These are phyloP conservation scores for Melampsora americana DNA, from an alignment of 1,284 basidiomycete species.

Conservation along the genomic window DNA sequence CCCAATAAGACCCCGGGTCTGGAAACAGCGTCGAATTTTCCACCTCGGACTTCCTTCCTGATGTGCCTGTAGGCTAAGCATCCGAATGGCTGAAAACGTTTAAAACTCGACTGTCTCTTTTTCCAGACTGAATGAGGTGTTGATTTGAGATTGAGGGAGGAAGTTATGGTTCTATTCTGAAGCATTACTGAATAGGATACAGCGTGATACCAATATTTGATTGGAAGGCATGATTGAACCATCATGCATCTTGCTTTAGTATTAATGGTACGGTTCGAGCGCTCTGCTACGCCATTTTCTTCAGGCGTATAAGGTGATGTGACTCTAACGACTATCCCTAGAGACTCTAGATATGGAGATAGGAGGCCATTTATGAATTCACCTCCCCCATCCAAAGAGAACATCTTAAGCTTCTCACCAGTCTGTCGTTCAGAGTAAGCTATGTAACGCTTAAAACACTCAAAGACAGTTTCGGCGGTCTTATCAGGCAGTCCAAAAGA, in stretches of 20 bases:
- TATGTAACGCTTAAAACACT: too few species aligned
- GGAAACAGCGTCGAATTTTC: neutral
- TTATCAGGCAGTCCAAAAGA: neutral
- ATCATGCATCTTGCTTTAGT: neutral
- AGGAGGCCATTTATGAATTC: too few species aligned
- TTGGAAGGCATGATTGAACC: neutral
- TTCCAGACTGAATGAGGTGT: neutral
- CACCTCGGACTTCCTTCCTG: neutral
- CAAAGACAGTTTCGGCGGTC: neutral
- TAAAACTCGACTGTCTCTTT: neutral
- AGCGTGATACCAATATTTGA: neutral
- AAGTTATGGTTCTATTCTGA: neutral
- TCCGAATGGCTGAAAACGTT: neutral
- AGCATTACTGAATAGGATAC: neutral
- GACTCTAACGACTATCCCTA: neutral
- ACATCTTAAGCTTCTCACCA: neutral
- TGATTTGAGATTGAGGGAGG: neutral
- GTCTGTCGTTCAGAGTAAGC: neutral
- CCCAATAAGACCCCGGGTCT: neutral
- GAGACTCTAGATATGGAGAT: neutral
- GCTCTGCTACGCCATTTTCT: conserved; percentile 1
- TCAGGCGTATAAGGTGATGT: neutral
- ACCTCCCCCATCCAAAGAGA: neutral
- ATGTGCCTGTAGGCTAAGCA: neutral
- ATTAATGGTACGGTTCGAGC: neutral